Evolutionary conservation across 495 filamentous ascomycete species (phyloP), one percentile per base, ranked within the genome.

Genomic region (Lasiosphaeria hispida): DNA sequence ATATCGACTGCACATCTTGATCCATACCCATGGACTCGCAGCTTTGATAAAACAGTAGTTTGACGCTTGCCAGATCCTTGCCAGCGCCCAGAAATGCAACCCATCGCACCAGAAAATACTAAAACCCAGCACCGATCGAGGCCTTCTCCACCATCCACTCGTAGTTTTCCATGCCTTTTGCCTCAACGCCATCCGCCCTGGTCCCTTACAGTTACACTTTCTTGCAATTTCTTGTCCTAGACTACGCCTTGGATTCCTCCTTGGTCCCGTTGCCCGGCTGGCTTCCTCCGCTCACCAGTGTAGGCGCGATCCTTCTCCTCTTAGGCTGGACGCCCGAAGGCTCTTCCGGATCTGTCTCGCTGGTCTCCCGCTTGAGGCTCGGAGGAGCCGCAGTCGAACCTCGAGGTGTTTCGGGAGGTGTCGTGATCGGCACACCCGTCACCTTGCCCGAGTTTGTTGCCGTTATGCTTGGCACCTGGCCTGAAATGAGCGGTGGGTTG

Each of bases 331-430:
- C 75, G 1, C 58, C 68, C 0, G 57, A 60, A 17, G 54, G 13
- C 2, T 80, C 79, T 8, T 81, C 79, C 13, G 63, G 73, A 11
- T 77, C 79, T 2, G 73, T 70, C 39, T 83, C 82, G 48, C 75
- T 80, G 39, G 72, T 72, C 13, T 88, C 86, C 58, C 88, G 79
- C 65, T 86, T 90, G 51, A 83, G 80, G 30, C 78, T 77, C 10
- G 64, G 51, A 64, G 81, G 35, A 34, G 57, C 62, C 9, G 72
- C 81, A 18, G 71, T 58, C 13, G 77, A 77, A 47, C 78, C 78
- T 50, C 84, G 72, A 10, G 90, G 89, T 7, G 91, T 95, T 70
- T 91, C 86, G 2, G 91, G 91, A 18, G 91, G 91, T 4, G 91
- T 94, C 3, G 86, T 86, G 45, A 90, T 78, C 0, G 81, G 75